Conservation (phyloP, 129 eudicot genomes). For the Pittosporum tobira region DNA sequence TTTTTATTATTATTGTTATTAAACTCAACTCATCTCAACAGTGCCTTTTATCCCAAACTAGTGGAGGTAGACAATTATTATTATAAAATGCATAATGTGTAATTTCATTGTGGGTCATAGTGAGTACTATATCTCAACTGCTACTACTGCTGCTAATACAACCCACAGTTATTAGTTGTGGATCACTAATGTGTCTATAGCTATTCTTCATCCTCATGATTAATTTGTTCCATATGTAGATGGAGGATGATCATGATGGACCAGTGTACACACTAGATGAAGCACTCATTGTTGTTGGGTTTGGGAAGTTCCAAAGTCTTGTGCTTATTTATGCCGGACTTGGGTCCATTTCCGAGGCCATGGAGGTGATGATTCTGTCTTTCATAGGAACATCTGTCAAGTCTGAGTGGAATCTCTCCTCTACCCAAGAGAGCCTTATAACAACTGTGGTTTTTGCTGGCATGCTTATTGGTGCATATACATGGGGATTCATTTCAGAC, state of each 20-base stretch:
- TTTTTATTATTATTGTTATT: no score
- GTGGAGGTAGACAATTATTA: no score
- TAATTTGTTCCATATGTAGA: slow-evolving; percentile 15
- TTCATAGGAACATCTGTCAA: slow-evolving; percentile 61
- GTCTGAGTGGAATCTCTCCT: slow-evolving; percentile 61
- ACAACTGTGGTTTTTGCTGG: slow-evolving; percentile 78
- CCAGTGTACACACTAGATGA: slow-evolving; percentile 56
- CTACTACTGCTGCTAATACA: no score
- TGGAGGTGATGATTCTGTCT: slow-evolving; percentile 77
- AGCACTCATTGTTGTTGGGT: slow-evolving; percentile 64
- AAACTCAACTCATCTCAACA: no score
- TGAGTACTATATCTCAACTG: no score
- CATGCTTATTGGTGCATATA: slow-evolving; percentile 66
- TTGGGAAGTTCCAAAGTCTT: slow-evolving; percentile 63
- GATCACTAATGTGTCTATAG: not conserved
- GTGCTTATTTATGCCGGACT: slow-evolving; percentile 67
- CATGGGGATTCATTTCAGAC: slow-evolving; percentile 73
- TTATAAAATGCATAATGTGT: no score
- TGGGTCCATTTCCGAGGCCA: slow-evolving; percentile 69
- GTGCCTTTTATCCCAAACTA: no score
- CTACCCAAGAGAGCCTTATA: slow-evolving; percentile 52
- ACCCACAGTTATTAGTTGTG: no score
- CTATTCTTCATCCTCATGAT: not conserved
- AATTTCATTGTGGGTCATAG: no score
- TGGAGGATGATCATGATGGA: slow-evolving; percentile 21